Base-by-base conservation (phyloP, 2,329 filamentous ascomycete genomes). In the Curvularia eragrostidis region DNA sequence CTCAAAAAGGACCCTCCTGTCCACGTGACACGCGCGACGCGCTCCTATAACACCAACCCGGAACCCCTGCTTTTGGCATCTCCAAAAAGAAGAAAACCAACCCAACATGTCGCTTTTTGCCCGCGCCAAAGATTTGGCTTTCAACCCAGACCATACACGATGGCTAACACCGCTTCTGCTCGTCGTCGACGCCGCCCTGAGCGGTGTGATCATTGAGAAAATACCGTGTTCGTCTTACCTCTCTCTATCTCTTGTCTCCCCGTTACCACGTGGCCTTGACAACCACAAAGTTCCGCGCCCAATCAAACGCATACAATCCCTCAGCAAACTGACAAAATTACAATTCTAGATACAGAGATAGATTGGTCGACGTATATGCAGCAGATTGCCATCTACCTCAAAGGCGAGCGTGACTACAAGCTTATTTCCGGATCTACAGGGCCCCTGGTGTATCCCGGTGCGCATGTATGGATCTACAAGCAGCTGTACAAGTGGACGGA, bases 341-440 rank as follows among this genome's bases (percentile, higher is more conserved):
- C 9, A 21, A 42, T 19, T 66, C n/a, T 34, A 91, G 95, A 99
- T 75, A 99, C 95, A 42, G 95, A 99, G 78, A 99, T 99, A 72
- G 95, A 99, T 79, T 99, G 94, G 94, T 85, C 84, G 58, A 92
- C 95, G 0, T 99, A 99, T 78, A 98, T 99, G 93, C 85, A 97
- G 75, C 95, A 99, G 72, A 84, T 98, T 43, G 79, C 85, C 39
- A 88, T 93, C 67, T 95, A 90, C 71, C 80, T 93, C 44, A 83
- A 86, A 18, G 95, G 95, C 71, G 93, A 98, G 81, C 87, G 91
- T 73, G 89, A 97, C 77, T 99, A 99, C 77, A 87, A 86, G 59
- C 84, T 88, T 56, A 93, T 99, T 73, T 85, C 89, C 72, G 95
- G 95, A 67, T 89, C 87, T 58, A 99, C 95, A 0, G 95, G 95